These are phyloP conservation scores for Hypericum perforatum DNA, from an alignment of 345 rosid species.

Conservation along the genomic window DNA sequence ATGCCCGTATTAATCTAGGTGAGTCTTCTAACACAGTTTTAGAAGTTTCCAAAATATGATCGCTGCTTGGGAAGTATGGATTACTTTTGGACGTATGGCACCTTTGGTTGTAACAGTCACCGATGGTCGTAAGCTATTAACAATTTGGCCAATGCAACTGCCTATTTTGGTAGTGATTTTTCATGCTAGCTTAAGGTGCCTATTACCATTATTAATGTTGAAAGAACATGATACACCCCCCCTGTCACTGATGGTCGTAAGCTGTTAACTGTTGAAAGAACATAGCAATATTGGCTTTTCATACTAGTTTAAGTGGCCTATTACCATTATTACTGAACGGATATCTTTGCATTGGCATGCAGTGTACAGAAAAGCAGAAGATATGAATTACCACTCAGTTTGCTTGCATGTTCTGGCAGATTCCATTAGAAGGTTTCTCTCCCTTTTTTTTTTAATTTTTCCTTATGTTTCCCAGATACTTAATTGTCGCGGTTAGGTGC, in stretches of 20 bases:
- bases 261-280: too few species aligned
- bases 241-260: too few species aligned
- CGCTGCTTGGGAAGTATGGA: too few species aligned
- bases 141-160: too few species aligned
- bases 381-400: slow-evolving; percentile 92
- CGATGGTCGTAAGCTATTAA: neutral
- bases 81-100: too few species aligned
- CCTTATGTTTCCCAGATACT: slow-evolving; percentile 1
- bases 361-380: slow-evolving; percentile 93
- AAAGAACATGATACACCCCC: too few species aligned
- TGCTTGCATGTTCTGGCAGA: slow-evolving; percentile 91
- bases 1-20: slow-evolving; percentile 88
- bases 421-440: slow-evolving; percentile 71
- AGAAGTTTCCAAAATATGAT: neutral
- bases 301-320: neutral
- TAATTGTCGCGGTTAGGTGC: slow-evolving; percentile 25
- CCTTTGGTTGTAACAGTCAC: neutral
- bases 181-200: too few species aligned
- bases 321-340: neutral
- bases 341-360: slow-evolving; percentile 14
- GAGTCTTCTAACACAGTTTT: slow-evolving; percentile 21
- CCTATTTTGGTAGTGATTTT: too few species aligned
- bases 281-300: neutral
- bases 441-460: neutral
- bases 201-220: too few species aligned